A percentile compares a stretch with the other conserved stretches of the same genome.
Conservation (phyloP, 1,284 basidiomycete species). For the Salmacisia buchloeana region DNA sequence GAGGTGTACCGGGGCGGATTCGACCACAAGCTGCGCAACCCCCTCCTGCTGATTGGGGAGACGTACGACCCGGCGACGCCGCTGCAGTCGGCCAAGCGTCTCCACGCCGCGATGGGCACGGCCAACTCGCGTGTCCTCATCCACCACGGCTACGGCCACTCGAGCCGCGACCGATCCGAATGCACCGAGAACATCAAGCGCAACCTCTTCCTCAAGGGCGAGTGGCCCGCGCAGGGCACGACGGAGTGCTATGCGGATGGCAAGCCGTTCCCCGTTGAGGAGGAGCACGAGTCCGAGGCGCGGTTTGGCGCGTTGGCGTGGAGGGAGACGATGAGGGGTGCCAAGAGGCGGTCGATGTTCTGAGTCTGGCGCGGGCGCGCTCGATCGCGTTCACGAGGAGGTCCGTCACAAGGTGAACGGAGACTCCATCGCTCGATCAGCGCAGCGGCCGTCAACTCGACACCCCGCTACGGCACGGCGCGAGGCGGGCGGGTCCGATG, state of each 20-base stretch:
- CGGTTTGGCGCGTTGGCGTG: background rate
- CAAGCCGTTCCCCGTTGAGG: constrained; percentile 16
- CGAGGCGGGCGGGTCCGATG: too few relatives aligned
- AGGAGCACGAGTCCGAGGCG: background rate
- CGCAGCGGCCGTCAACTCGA: too few relatives aligned
- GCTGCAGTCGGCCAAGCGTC: constrained; percentile 16
- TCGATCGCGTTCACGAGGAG: too few relatives aligned
- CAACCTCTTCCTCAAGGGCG: constrained; percentile 18
- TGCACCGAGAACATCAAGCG: constrained; percentile 19
- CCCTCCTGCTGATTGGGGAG: constrained; percentile 21
- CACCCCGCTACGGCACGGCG: too few relatives aligned
- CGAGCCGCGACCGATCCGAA: constrained; percentile 18
- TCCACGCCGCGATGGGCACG: constrained; percentile 20
- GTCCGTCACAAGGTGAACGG: too few relatives aligned
- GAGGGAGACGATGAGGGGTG: constrained; percentile 3
- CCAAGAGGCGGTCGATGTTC: too few relatives aligned
- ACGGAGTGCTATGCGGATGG: constrained; percentile 19
- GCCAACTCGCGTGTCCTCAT: constrained; percentile 19
- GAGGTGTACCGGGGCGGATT: constrained; percentile 23
- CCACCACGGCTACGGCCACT: constrained; percentile 24
- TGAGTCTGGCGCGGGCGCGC: too few relatives aligned
- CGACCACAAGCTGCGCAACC: constrained; percentile 16
- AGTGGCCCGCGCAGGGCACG: constrained; percentile 12
- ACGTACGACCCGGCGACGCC: constrained; percentile 29
- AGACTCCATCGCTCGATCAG: too few relatives aligned